Evolutionary conservation across 768 basidiomycete species (phyloP), one percentile per base, ranked within the genome.

Genomic region (Podaxis mareebaensis): DNA sequence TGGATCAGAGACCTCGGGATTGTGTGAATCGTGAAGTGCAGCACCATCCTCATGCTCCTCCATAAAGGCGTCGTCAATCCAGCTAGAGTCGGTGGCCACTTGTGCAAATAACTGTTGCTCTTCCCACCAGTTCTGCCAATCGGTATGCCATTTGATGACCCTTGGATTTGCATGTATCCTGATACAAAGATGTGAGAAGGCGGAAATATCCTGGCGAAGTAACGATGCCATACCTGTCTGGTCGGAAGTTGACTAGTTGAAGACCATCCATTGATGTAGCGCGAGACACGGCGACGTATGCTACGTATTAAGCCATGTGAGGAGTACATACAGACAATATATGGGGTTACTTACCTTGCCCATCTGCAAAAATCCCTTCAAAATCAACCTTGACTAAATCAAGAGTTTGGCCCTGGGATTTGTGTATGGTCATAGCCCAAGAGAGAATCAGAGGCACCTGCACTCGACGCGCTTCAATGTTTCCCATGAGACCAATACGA

Each of bases 371-470:
- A 0, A 84, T 84, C 40, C 83, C 79, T 59, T 79, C 74, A 57
- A 96, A 80, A 69, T 95, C 86, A 15, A 95, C 88, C 66, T 89
- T 91, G 64, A 95, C 91, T 53, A 90, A 79, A 51, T 86, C 81
- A 49, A 96, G 76, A 0, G 92, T 95, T 74, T 95, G 93, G 0
- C 94, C 94, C 73, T 96, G 94, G 2, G 89, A 89, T 70, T 95
- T 95, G 75, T 96, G 94, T 46, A 95, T 88, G 13, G 87, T 88
- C 73, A 94, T 76, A 0, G 92, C 92, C 93, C 92, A 95, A 0
- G 93, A 87, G 17, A 94, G 68, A 36, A 77, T 77, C 17, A 79
- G 61, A 2, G 79, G 79, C 5, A 89, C 86, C 76, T 91, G 90
- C 10, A 79, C 71, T 58, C 90, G 77, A 15, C 69, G 74, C 7